phyloP scores from a whole-genome alignment of 345 rosid species.

The Melaleuca quinquenervia region DNA sequence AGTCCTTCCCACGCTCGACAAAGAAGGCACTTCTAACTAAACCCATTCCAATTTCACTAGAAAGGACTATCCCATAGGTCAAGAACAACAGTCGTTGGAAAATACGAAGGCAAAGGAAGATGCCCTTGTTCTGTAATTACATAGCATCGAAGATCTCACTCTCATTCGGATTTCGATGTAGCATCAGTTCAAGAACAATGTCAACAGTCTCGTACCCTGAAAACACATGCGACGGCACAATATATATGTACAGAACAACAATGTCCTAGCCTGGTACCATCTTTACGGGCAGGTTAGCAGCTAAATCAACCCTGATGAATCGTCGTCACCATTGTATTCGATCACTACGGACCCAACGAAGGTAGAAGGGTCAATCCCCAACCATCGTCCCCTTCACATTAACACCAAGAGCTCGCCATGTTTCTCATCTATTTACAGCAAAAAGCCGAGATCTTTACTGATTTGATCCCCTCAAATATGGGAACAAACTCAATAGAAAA shows the following conservation, averaged over 20 bases:
- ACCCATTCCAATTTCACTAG: neutral
- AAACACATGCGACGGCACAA: neutral
- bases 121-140: neutral
- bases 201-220: neutral
- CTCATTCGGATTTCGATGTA: neutral
- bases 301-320: neutral
- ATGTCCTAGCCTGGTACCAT: neutral
- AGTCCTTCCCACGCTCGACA: neutral
- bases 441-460: neutral
- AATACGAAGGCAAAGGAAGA: neutral
- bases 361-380: neutral
- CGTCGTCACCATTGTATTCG: neutral
- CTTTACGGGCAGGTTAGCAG: neutral
- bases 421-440: neutral
- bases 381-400: neutral
- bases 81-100: no score
- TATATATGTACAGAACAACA: neutral
- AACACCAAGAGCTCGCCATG: neutral
- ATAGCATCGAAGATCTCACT: neutral
- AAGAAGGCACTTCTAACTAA: neutral
- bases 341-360: neutral
- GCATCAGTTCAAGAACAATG: neutral
- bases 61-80: neutral
- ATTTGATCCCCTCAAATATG: neutral
- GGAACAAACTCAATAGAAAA: neutral